A percentile compares a stretch with the other conserved stretches of the same genome.
Evolutionary conservation across 768 basidiomycete genomes (phyloP).

Genomic region (Fistulinella prunicolor): DNA sequence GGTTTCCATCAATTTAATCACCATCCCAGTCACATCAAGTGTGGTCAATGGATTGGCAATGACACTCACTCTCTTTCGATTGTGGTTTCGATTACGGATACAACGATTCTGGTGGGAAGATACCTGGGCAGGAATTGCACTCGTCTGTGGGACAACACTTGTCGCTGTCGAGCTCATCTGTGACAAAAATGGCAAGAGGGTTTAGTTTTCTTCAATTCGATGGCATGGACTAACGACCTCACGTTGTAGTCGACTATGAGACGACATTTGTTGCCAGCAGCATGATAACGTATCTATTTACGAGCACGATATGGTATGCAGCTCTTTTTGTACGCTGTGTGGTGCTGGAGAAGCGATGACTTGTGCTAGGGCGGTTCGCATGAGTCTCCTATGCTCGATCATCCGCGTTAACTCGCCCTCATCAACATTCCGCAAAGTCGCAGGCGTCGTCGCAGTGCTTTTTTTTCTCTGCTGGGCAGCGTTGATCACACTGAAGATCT

Average conservation of each 20-base stretch:
- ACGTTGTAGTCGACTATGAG: not conserved
- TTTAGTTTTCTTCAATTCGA: not conserved
- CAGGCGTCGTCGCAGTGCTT: no score
- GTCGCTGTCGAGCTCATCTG: not conserved
- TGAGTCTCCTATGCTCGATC: slow-evolving; percentile 3
- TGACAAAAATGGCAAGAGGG: not conserved
- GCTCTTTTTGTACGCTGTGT: not conserved
- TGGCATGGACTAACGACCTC: not conserved
- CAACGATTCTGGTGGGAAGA: slow-evolving; percentile 7
- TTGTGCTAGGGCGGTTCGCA: slow-evolving; percentile 2
- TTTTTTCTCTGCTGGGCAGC: no score
- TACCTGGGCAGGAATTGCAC: not conserved
- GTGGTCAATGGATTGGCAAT: not conserved
- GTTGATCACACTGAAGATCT: no score
- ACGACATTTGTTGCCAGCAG: not conserved
- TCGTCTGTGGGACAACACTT: not conserved
- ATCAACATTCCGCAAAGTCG: not conserved
- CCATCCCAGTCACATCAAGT: no score
- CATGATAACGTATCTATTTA: not conserved
- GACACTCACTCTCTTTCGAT: not conserved
- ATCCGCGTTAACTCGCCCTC: not conserved
- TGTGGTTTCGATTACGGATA: slow-evolving; percentile 1
- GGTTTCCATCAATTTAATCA: no score
- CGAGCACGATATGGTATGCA: not conserved
- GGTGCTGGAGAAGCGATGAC: not conserved